These are phyloP conservation scores for Auxenochlorella pyrenoidosa DNA, from an alignment of 139 green algal species.

Conservation along the genomic window DNA sequence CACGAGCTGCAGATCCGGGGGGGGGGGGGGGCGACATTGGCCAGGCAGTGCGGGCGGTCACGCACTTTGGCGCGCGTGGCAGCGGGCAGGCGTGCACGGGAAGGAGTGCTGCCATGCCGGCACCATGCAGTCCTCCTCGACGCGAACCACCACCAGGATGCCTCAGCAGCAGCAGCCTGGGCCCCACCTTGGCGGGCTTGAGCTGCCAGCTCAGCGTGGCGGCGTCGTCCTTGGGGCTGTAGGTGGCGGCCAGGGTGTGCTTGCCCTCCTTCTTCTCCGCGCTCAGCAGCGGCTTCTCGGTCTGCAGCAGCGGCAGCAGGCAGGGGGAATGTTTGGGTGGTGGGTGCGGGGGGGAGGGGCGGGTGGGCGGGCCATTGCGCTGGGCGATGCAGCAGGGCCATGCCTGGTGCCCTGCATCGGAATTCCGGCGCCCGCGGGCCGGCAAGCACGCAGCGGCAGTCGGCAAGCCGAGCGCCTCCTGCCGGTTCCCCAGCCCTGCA, in stretches of 20 bases:
- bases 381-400: neutral
- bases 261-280: constrained; percentile 19
- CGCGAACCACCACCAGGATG: neutral
- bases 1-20: neutral
- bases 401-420: neutral
- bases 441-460: no score
- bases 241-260: constrained; percentile 21
- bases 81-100: no score
- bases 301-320: neutral
- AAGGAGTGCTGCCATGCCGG: no score
- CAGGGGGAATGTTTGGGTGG: neutral
- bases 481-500: no score
- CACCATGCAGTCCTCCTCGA: no score
- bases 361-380: no score
- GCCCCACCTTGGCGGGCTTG: constrained; percentile 44
- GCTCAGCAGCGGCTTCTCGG: constrained; percentile 2
- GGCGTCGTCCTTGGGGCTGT: constrained; percentile 16
- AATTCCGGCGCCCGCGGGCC: no score
- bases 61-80: no score
- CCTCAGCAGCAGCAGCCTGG: neutral
- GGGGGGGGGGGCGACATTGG: neutral
- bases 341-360: neutral
- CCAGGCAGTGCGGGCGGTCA: no score
- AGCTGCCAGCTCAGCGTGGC: constrained; percentile 30
- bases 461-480: no score